Base-by-base conservation (phyloP, 2,329 filamentous ascomycete species). In the Alternaria triticina region DNA sequence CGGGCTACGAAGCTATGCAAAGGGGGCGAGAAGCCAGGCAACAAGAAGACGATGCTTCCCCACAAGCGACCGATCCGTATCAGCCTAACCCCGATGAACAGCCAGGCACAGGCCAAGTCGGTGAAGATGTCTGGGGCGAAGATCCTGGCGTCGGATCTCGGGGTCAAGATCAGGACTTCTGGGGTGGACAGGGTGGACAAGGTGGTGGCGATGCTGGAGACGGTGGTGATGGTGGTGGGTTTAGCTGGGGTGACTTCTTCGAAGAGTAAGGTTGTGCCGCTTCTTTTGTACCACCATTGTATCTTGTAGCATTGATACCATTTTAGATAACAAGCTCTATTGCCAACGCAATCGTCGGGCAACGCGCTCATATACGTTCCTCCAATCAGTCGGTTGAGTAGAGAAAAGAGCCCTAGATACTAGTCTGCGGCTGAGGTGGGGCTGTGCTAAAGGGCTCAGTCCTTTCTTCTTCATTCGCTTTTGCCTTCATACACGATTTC, bases 1-100 rank as follows among this genome's bases (percentile, higher is more conserved):
- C 87, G 33, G 88, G 87, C 5, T 89, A 88, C 69, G 88, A 89
- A 74, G 87, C 87, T 5, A 87, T 89, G 86, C 85, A 87, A 64
- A 76, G 86, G 64, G 84, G 85, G 3, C 77, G 81, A 67, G 79
- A 78, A 57, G 50, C 58, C 27, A 54, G 47, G 8, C 67, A 72
- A 22, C 64, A 69, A 52, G 61, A 56, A 51, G 57, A 77, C 47
- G 62, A 71, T 23, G 67, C 71, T 51, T 77, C 74, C 22, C 72
- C 74, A n/a, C 72, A 75, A 54, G 65, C 70, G 22, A 57, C 59
- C 5, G 70, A 77, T 49, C 69, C 73, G 5, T 70, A 73, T 36
- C 66, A 69, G 30, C 59, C 66, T 20, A 59, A 67, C 13, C 60
- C 64, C 8, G 72, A 70, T 28, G 65, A 75, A 40, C 72, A 72